Conservation (phyloP, 73 alveolate species). For the Tetrahymena borealis region DNA sequence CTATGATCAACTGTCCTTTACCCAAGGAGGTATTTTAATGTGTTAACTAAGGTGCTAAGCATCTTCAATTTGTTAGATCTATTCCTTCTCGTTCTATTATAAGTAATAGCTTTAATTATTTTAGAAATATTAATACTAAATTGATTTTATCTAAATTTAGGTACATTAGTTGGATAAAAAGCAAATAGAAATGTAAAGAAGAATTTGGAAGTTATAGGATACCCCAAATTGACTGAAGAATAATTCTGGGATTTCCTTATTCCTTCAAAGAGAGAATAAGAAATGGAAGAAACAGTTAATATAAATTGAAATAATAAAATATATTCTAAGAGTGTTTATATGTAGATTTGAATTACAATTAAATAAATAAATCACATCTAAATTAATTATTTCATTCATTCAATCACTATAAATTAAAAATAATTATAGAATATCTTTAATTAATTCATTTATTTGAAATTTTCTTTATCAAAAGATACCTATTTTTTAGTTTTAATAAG, state of each 20-base stretch:
- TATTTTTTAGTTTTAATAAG: background rate
- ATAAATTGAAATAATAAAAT: background rate
- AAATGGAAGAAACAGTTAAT: constrained; percentile 3
- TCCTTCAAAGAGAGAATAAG: constrained; percentile 43
- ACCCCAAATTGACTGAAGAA: constrained; percentile 55
- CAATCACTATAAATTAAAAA: no score
- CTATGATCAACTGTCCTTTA: constrained; percentile 45
- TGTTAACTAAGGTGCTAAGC: constrained; percentile 63
- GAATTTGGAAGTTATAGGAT: constrained; percentile 59
- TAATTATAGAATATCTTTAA: background rate
- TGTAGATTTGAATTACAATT: background rate
- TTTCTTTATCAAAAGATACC: background rate
- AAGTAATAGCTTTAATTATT: background rate
- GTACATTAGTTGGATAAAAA: constrained; percentile 75
- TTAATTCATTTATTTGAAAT: background rate
- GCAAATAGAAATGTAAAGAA: constrained; percentile 55
- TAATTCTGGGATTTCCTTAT: constrained; percentile 54
- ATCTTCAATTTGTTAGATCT: constrained; percentile 69
- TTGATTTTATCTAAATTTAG: constrained; percentile 11
- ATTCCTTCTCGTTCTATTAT: constrained; percentile 61
- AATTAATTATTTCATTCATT: no score
- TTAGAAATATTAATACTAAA: background rate
- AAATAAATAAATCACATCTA: no score
- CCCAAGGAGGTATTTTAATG: constrained; percentile 49
- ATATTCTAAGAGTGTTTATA: background rate